Conservation (phyloP, 305 asterid genomes). For the Fraxinus albicans region DNA sequence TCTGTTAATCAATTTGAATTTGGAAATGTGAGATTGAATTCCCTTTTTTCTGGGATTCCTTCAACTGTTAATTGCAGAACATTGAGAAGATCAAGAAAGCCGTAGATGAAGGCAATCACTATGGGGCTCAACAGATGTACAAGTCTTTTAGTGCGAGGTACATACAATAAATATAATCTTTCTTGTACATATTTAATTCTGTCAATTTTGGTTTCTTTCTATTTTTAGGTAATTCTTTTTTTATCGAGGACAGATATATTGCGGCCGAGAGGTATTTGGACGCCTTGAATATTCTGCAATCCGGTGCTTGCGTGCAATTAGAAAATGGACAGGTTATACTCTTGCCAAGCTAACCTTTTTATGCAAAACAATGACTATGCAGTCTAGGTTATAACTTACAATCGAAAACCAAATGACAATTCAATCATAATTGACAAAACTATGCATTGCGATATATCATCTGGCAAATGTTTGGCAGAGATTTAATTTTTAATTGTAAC, state of each 20-base stretch:
- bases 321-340: slow-evolving; percentile 66
- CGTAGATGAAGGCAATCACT: slow-evolving; percentile 72
- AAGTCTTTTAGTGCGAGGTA: slow-evolving; percentile 86
- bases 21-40: not conserved
- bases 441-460: slow-evolving; percentile 6
- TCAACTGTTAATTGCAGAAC: slow-evolving; percentile 43
- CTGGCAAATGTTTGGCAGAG: not conserved
- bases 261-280: slow-evolving; percentile 63
- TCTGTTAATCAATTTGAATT: not conserved
- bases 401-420: not conserved
- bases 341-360: slow-evolving; percentile 10
- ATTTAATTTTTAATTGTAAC: slow-evolving; percentile 1
- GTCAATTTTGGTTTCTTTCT: slow-evolving; percentile 2
- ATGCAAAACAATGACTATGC: not conserved
- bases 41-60: not conserved
- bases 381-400: not conserved
- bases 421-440: not conserved
- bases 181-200: not conserved
- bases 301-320: slow-evolving; percentile 88
- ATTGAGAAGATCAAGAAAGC: slow-evolving; percentile 71
- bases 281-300: slow-evolving; percentile 78
- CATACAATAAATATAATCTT: not conserved
- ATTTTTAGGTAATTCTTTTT: slow-evolving; percentile 7
- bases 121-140: slow-evolving; percentile 97
- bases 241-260: slow-evolving; percentile 49